Evolutionary conservation across 192 early-diverging fungal species (phyloP).

Genomic region (Backusella westeae): DNA sequence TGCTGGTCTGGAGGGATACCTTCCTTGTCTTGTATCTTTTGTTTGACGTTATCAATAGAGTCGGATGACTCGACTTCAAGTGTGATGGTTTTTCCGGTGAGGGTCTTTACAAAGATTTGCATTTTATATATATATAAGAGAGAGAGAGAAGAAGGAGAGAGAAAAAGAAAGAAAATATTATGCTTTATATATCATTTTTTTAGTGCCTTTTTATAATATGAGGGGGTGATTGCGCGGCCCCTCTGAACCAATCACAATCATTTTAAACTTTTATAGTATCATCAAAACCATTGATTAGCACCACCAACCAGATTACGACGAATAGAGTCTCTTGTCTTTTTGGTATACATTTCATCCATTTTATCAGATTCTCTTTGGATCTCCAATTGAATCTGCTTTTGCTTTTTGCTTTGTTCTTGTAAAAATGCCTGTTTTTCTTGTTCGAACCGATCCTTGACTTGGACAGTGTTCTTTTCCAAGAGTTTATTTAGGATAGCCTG

Average conservation of each 20-base stretch:
- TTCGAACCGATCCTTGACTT: neutral
- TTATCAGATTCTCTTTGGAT: slow-evolving; percentile 19
- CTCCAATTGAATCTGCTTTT: neutral
- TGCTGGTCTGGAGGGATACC: slow-evolving; percentile 84
- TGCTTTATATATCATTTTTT: neutral
- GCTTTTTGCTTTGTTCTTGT: neutral
- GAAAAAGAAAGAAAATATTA: neutral
- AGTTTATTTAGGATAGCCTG: neutral
- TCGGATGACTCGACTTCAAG: slow-evolving; percentile 82
- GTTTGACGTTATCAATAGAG: slow-evolving; percentile 78
- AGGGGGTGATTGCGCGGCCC: neutral
- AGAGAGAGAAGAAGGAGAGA: neutral
- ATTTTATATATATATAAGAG: slow-evolving; percentile 35
- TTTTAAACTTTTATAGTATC: neutral
- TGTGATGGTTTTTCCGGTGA: slow-evolving; percentile 97
- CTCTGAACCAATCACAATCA: neutral
- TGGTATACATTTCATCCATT: slow-evolving; percentile 28
- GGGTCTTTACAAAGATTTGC: slow-evolving; percentile 78
- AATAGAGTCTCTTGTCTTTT: slow-evolving; percentile 29
- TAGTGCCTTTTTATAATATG: neutral
- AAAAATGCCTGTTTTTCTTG: neutral
- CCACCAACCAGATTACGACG: slow-evolving; percentile 31
- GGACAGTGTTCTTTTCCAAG: neutral
- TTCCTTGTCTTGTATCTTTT: slow-evolving; percentile 97
- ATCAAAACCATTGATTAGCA: slow-evolving; percentile 7